Evolutionary conservation across 2,329 filamentous ascomycete species (phyloP).

Genomic region (Boeremia exigua): DNA sequence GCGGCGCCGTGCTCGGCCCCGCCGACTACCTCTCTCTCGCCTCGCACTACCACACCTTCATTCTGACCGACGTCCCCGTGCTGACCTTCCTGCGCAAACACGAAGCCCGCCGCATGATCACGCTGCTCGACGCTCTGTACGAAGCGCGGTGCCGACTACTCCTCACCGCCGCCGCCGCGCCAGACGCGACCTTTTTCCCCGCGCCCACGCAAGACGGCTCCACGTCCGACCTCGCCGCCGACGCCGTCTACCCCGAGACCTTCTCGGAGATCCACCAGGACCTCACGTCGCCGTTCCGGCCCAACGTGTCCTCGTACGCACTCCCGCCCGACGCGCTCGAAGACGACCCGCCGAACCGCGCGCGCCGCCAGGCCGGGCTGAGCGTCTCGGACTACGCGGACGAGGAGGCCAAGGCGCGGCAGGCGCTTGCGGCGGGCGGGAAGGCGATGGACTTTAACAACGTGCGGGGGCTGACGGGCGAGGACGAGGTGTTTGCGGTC

Average conservation of each 20-base stretch:
- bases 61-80: slow-evolving; percentile 73
- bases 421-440: not conserved
- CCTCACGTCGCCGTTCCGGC: slow-evolving; percentile 75
- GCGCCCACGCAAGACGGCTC: slow-evolving; percentile 15
- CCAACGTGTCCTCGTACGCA: slow-evolving; percentile 74
- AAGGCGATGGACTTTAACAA: slow-evolving; percentile 67
- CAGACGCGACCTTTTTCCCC: slow-evolving; percentile 80
- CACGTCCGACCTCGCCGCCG: slow-evolving; percentile 37
- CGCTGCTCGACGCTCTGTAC: slow-evolving; percentile 76
- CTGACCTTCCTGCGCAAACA: slow-evolving; percentile 75
- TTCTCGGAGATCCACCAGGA: slow-evolving; percentile 80
- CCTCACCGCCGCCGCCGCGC: slow-evolving; percentile 69
- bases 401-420: not conserved
- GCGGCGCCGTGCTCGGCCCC: slow-evolving; percentile 69
- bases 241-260: slow-evolving; percentile 69
- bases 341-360: slow-evolving; percentile 57
- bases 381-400: slow-evolving; percentile 4
- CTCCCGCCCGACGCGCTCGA: slow-evolving; percentile 52
- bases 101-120: slow-evolving; percentile 81
- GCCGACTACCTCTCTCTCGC: slow-evolving; percentile 85
- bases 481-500: slow-evolving; percentile 83
- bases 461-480: slow-evolving; percentile 73
- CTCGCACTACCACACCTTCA: slow-evolving; percentile 78
- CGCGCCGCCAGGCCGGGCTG: slow-evolving; percentile 24
- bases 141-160: slow-evolving; percentile 80